Conservation (phyloP, 768 basidiomycete genomes). For the Leccinum disarticulatum region DNA sequence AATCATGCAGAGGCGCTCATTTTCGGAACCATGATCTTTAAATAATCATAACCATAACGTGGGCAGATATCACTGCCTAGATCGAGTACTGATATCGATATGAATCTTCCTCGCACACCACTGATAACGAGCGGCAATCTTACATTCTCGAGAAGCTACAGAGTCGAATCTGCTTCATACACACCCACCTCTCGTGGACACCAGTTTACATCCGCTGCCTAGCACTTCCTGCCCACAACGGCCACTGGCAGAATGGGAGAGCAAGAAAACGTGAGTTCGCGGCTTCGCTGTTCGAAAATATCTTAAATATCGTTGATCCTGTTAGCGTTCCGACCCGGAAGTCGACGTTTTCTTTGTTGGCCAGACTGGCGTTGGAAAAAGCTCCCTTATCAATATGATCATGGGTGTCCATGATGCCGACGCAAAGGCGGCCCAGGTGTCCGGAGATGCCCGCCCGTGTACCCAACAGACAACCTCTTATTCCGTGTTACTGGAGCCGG, state of each 20-base stretch:
- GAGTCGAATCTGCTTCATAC: neutral
- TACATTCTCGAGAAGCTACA: neutral
- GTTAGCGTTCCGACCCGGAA: conserved; percentile 8
- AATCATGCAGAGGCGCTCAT: neutral
- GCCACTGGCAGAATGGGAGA: conserved; percentile 16
- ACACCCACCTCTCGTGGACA: neutral
- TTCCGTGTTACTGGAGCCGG: neutral
- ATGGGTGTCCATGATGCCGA: conserved; percentile 8
- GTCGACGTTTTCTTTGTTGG: conserved; percentile 25
- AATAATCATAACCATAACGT: neutral
- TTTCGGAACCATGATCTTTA: conserved; percentile 7
- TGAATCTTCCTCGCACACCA: conserved; percentile 26
- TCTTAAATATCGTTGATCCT: conserved; percentile 4
- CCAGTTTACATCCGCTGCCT: neutral
- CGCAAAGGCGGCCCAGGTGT: conserved; percentile 13
- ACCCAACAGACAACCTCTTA: conserved; percentile 15
- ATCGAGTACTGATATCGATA: conserved; percentile 28
- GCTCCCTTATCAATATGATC: conserved; percentile 28
- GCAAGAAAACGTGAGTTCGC: conserved; percentile 10
- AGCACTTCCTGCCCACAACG: neutral
- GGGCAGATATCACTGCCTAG: neutral
- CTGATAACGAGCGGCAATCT: neutral
- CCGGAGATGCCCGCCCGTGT: conserved; percentile 20
- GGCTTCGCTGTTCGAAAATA: neutral
- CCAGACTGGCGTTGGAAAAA: conserved; percentile 28